Evolutionary conservation across 257 asterid species (phyloP), one percentile per base, ranked within the genome.

Genomic region (Ehretia macrophylla): DNA sequence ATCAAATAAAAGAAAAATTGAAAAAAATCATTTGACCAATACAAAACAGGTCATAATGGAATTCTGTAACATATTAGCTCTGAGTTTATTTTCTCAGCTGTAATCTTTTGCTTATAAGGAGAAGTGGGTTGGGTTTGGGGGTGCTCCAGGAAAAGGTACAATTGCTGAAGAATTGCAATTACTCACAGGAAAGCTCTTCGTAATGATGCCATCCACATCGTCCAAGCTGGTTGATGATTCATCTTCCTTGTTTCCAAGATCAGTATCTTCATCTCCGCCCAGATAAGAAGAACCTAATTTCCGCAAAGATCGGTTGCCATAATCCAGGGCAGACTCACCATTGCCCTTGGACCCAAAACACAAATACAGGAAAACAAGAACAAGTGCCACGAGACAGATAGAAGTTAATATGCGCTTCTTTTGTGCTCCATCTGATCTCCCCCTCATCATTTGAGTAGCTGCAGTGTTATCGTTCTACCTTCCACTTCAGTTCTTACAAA

Each of bases 291-390:
- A 78, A 37, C 97, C 97, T 17, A 90, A 73, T 67, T 79, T 90
- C 76, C 85, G 85, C 86, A 90, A 77, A 32, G 96, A 88, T 21
- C 91, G 78, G 79, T 94, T 90, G 42, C 97, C 96, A 60, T 90
- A 87, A 77, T 85, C 89, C 32, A 90, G 63, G 53, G 96, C 95
- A 67, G 97, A 78, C 83, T 85, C 96, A 45, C 95, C 94, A n/a
- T 76, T 65, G 62, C 74, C 77, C 72, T 87, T 85, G 23, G 93
- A 83, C 73, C 96, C 91, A 69, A 73, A 83, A 71, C 62, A 90
- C 58, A 85, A 69, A 72, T 80, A 90, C 59, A 90, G 76, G 63
- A 75, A 74, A 70, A 87, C 59, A 52, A 88, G 69, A 75, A 83
- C 69, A 52, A 77, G 59, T 20, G 81, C 74, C 52, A 79, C 77